A percentile compares a stretch with the other conserved stretches of the same genome.
phyloP scores from a whole-genome alignment of 1,284 basidiomycete species.

The Peniophora sp. region DNA sequence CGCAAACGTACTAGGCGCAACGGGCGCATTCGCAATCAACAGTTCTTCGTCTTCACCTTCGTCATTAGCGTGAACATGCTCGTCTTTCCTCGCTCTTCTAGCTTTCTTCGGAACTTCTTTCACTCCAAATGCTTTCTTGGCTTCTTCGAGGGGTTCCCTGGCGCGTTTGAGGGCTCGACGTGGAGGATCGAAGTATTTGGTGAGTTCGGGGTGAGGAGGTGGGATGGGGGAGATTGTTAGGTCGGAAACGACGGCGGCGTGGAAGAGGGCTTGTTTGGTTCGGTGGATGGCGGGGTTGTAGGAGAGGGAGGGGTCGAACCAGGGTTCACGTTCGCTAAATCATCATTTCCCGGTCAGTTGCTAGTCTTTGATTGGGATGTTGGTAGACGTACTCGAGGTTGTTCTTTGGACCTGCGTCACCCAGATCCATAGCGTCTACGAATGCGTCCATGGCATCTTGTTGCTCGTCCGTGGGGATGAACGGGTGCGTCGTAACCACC shows the following conservation, averaged over 20 bases:
- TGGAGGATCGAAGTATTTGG: conserved; percentile 81
- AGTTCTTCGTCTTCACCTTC: conserved; percentile 53
- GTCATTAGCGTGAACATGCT: conserved; percentile 50
- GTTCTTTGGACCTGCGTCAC: conserved; percentile 60
- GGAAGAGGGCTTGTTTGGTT: conserved; percentile 87
- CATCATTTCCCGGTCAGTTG: neutral
- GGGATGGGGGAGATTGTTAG: conserved; percentile 69
- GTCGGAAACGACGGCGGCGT: conserved; percentile 73
- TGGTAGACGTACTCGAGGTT: conserved; percentile 49
- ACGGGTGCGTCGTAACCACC: conserved; percentile 66
- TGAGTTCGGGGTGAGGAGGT: conserved; percentile 77
- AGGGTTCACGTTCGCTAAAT: conserved; percentile 54
- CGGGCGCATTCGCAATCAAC: conserved; percentile 31
- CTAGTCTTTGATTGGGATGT: neutral
- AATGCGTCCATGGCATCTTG: conserved; percentile 78
- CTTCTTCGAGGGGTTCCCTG: conserved; percentile 46
- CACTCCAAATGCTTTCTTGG: conserved; percentile 63
- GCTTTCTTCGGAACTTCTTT: conserved; percentile 63
- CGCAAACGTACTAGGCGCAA: conserved; percentile 7
- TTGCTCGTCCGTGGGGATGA: conserved; percentile 78
- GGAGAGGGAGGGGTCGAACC: conserved; percentile 73
- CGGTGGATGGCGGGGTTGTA: conserved; percentile 91
- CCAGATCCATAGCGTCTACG: conserved; percentile 84
- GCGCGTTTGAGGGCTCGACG: conserved; percentile 55
- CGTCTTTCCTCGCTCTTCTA: conserved; percentile 43